Base-by-base conservation (phyloP, 495 filamentous ascomycete species). In the Neurospora sublineolata region DNA sequence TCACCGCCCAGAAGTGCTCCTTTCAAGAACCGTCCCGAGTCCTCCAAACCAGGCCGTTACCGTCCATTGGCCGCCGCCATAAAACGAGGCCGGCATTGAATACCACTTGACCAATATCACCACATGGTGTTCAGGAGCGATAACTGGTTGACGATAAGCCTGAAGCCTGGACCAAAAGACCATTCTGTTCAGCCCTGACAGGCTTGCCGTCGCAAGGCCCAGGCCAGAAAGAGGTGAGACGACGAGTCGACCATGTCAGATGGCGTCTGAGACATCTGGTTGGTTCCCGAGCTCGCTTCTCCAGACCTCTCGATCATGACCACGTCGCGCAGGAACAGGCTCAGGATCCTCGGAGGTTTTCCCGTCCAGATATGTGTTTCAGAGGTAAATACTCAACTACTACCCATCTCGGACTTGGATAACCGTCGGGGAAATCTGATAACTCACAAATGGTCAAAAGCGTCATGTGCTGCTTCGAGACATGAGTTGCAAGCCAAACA, bases 301-400 rank as follows among this genome's bases (percentile, higher is more conserved):
- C 27, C 37, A 41, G 74, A 37, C 74, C 72, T 71, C 44, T 69
- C 42, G 68, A 67, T 36, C 36, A 58, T 20, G 74, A 73, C 74
- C 74, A 75, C 74, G 74, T 75, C 74, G 74, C 38, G 30, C 30
- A 27, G 72, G 60, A 68, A 71, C 36, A 39, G 41, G 20, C 68
- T 69, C 68, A 68, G 69, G 23, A 30, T 42, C 37, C 40, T 73
- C 73, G 73, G 72, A 70, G 73, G 36, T 37, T 73, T 72, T 60
- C 23, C 6, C 52, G 27, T 60, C 23, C 27, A 33, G 52, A 33
- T 18, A 60, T 60, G 14, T 33, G 52, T 60, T 60, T 33, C 52
- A 60, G 27, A 14, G 27, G 52, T 60, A 60, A 33, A 16, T 60
- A 3, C 27, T 60, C 23, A 16, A 60, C 52, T 16, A 46, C 42